A percentile compares a stretch with the other conserved stretches of the same genome.
These are phyloP conservation scores for Exophiala lecanii-corni DNA, from an alignment of 2,329 filamentous ascomycete genomes.

Conservation along the genomic window DNA sequence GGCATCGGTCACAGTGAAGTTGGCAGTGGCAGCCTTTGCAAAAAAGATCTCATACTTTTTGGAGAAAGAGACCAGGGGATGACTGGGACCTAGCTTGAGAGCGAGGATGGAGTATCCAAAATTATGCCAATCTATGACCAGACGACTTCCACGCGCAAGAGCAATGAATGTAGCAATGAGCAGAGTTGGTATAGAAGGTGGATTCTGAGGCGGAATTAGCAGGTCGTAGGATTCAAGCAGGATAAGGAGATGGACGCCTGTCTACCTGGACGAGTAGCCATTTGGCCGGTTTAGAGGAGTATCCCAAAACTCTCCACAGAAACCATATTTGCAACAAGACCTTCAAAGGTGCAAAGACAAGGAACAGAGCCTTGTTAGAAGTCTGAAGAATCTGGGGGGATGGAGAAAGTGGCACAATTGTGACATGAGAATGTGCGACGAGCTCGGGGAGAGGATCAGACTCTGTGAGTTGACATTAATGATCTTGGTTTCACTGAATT, in stretches of 20 bases:
- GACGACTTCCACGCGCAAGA: conserved; percentile 69
- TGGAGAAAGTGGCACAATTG: conserved; percentile 63
- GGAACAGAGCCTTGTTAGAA: conserved; percentile 68
- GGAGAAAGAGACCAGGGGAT: conserved; percentile 74
- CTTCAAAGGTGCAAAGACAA: conserved; percentile 75
- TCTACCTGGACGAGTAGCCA: conserved; percentile 80
- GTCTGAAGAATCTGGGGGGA: conserved; percentile 64
- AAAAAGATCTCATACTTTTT: conserved; percentile 72
- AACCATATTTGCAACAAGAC: conserved; percentile 75
- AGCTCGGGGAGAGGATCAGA: conserved; percentile 78
- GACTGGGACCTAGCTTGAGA: conserved; percentile 56
- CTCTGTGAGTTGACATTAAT: conserved; percentile 47
- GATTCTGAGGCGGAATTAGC: conserved; percentile 58
- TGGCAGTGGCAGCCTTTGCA: conserved; percentile 63
- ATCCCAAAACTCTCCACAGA: conserved; percentile 68
- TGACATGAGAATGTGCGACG: conserved; percentile 61
- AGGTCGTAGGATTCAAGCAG: too few species aligned
- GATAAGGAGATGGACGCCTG: too few species aligned
- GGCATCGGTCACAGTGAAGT: conserved; percentile 83
- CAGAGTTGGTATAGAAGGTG: conserved; percentile 88
- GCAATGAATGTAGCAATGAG: conserved; percentile 69
- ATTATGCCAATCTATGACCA: conserved; percentile 98
- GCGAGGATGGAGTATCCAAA: conserved; percentile 93
- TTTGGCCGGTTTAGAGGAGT: conserved; percentile 65
- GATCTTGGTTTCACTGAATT: neutral